phyloP scores from a whole-genome alignment of 371 early-diverging fungal species.

The Lichtheimia corymbifera region DNA sequence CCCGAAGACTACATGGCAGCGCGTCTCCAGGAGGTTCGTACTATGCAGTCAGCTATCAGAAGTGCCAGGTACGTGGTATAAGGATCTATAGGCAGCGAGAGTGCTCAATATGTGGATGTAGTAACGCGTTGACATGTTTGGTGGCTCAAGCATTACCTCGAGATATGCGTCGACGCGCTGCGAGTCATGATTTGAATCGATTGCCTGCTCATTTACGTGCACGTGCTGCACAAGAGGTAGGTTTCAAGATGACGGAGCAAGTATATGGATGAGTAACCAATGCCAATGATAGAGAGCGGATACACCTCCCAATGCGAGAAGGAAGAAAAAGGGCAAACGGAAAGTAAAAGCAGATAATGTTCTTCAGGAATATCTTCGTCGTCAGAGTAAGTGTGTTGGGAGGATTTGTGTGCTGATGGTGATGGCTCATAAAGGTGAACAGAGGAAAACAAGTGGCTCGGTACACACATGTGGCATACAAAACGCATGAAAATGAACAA shows the following conservation, averaged over 20 bases:
- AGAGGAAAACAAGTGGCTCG: slow-evolving; percentile 81
- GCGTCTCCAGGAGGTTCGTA: slow-evolving; percentile 79
- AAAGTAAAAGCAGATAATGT: slow-evolving; percentile 12
- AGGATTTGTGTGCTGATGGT: neutral
- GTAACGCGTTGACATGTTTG: slow-evolving; percentile 37
- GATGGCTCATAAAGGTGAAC: neutral
- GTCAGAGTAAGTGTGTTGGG: slow-evolving; percentile 15
- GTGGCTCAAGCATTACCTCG: slow-evolving; percentile 87
- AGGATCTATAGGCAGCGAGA: neutral
- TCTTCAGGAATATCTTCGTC: slow-evolving; percentile 18
- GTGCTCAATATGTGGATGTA: neutral
- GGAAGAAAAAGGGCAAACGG: slow-evolving; percentile 12
- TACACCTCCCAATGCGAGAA: slow-evolving; percentile 13
- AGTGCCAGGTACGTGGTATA: slow-evolving; percentile 35
- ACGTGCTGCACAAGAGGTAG: slow-evolving; percentile 72
- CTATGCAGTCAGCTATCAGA: slow-evolving; percentile 72
- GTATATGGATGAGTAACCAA: neutral
- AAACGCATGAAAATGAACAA: slow-evolving; percentile 94
- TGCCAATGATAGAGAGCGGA: slow-evolving; percentile 1
- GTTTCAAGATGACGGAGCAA: neutral
- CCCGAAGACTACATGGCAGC: slow-evolving; percentile 34
- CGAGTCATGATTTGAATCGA: slow-evolving; percentile 86
- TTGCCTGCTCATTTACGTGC: slow-evolving; percentile 74
- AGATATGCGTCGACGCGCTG: slow-evolving; percentile 86
- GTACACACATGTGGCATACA: slow-evolving; percentile 98